Percentiles rank a stretch among this genome's conserved stretches.
Evolutionary conservation across 1,284 basidiomycete genomes (phyloP).

Genomic region (Microbotryum scabiosae): DNA sequence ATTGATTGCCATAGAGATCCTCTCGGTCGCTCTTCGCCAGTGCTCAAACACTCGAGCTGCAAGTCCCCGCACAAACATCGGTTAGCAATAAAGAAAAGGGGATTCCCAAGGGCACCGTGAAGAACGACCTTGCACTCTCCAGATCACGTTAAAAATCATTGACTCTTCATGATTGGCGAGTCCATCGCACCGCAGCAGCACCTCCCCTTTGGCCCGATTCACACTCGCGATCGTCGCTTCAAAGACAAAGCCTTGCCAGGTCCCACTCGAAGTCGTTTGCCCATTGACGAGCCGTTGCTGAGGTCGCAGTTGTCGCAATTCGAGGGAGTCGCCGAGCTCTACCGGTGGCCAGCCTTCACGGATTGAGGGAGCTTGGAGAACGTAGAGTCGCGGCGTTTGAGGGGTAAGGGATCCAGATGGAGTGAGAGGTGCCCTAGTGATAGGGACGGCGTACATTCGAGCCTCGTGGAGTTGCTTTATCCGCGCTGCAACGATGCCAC

Average conservation of each 20-base stretch:
- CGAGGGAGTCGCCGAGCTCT: conserved; percentile 36
- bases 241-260: conserved; percentile 30
- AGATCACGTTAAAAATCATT: conserved; percentile 35
- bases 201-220: conserved; percentile 35
- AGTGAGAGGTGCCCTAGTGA: not conserved
- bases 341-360: conserved; percentile 40
- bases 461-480: conserved; percentile 2
- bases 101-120: not conserved
- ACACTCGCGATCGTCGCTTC: conserved; percentile 37
- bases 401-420: not conserved
- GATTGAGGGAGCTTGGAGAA: conserved; percentile 29
- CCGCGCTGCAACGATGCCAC: not conserved
- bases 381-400: conserved; percentile 6
- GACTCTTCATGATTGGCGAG: conserved; percentile 6
- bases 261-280: not conserved
- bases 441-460: not conserved
- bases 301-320: conserved; percentile 35
- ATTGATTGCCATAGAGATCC: not conserved
- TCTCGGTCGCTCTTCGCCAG: conserved; percentile 17
- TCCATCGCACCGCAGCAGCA: conserved; percentile 31
- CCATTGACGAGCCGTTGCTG: conserved; percentile 4
- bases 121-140: conserved; percentile 35
- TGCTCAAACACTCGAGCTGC: conserved; percentile 22
- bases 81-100: not conserved
- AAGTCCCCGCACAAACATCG: not conserved